Base-by-base conservation (phyloP, 768 basidiomycete genomes). In the Solioccasus polychromus region DNA sequence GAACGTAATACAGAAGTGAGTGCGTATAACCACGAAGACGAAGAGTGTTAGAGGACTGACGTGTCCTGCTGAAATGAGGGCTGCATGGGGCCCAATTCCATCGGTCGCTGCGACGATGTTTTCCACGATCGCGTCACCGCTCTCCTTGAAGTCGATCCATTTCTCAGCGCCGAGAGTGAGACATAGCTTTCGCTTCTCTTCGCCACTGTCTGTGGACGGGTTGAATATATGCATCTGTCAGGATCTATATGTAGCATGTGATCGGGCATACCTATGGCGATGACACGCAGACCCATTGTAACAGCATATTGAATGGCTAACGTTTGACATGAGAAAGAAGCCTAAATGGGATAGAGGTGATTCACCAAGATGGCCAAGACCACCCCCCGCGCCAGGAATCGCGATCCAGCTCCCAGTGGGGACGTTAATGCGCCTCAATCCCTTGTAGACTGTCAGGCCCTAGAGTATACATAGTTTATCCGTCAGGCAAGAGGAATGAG, bases 361-460 rank as follows among this genome's bases (percentile, higher is more conserved):
- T n/a, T 42, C 39, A 58, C 64, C 64, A 15, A 78, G 62, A 53
- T 72, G 71, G 10, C 75, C 74, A 15, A 75, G 64, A 39, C 72
- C 74, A 15, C 66, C 67, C 5, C 65, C 69, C 2, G 70, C 71
- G 9, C 71, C 71, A 3, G 70, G 54, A n/a, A 73, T 62, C n/a
- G 64, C 66, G 25, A 74, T 48, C 57, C 58, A 69, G 24, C 77
- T 67, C 8, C 73, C 75, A 1, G 64, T 50, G 18, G 55, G 64
- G 26, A 53, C 47, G 35, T 59, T 55, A 34, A 69, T 53, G 19
- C 59, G 54, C 55, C 72, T 76, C 48, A 78, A 58, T 1, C 67
- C 77, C 50, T 70, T 72, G 53, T 71, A 78, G 28, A 72, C 74
- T 1, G 76, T 75, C 18, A 78, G 53, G 19, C 70, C 71, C 54